phyloP scores from a whole-genome alignment of 169 alveolate genomes.

The Plasmodium gaboni region DNA sequence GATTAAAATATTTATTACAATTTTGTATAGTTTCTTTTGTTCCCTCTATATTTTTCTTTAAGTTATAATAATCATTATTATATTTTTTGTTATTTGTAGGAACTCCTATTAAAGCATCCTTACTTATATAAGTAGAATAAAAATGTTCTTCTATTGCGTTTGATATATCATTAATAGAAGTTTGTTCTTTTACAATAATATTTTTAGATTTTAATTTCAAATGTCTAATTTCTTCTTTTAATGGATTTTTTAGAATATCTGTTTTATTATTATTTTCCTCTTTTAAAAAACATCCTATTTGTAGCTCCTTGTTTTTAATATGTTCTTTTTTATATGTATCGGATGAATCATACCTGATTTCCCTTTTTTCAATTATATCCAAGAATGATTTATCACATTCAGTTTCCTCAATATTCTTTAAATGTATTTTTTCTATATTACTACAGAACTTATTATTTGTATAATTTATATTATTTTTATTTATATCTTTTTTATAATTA shows the following conservation, averaged over 20 bases:
- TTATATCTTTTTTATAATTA: neutral
- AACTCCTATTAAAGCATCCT: too few relatives aligned
- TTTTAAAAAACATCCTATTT: conserved; percentile 5
- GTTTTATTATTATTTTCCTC: conserved; percentile 3
- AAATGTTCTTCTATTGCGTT: too few relatives aligned
- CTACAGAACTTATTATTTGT: neutral
- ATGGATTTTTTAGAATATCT: neutral
- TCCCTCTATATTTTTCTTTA: too few relatives aligned
- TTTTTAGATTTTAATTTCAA: too few relatives aligned
- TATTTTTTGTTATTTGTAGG: too few relatives aligned
- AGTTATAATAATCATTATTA: too few relatives aligned
- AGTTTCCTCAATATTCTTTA: neutral
- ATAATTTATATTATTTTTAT: neutral
- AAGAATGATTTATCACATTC: neutral
- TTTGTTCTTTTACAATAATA: too few relatives aligned
- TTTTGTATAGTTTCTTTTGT: too few relatives aligned
- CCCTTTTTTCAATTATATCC: neutral
- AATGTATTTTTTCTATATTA: neutral
- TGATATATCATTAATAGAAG: neutral
- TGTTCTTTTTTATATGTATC: conserved; percentile 3
- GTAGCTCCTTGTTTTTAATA: conserved; percentile 14
- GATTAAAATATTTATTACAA: neutral
- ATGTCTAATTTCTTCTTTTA: conserved; percentile 4
- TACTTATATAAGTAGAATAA: too few relatives aligned
- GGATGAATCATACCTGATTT: neutral